Conservation (phyloP, 2,329 filamentous ascomycete genomes). For the Calycina herbarum region DNA sequence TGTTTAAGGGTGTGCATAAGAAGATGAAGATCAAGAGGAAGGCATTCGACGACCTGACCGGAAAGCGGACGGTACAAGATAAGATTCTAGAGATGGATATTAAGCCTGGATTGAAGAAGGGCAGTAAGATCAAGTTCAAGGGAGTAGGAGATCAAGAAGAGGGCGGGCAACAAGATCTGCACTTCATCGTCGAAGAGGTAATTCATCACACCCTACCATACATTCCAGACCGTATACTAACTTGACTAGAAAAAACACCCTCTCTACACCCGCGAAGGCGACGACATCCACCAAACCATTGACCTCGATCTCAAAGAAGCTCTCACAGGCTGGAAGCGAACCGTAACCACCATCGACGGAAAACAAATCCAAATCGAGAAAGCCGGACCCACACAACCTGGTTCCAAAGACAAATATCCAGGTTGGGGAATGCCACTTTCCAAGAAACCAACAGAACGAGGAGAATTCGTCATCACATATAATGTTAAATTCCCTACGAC, state of each 20-base stretch:
- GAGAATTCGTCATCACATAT: slow-evolving; percentile 85
- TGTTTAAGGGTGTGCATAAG: slow-evolving; percentile 85
- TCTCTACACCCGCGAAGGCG: slow-evolving; percentile 81
- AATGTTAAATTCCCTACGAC: slow-evolving; percentile 89
- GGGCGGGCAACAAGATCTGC: slow-evolving; percentile 90
- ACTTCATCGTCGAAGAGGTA: slow-evolving; percentile 94
- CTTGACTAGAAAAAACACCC: slow-evolving; percentile 75
- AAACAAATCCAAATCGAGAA: slow-evolving; percentile 80
- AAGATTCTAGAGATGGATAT: slow-evolving; percentile 93
- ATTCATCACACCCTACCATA: slow-evolving; percentile 40
- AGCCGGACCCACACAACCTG: slow-evolving; percentile 80
- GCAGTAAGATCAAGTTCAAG: slow-evolving; percentile 97
- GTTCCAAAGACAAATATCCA: slow-evolving; percentile 78
- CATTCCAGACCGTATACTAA: slow-evolving; percentile 42
- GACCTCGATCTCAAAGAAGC: slow-evolving; percentile 90
- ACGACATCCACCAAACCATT: slow-evolving; percentile 78
- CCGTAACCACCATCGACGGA: slow-evolving; percentile 90
- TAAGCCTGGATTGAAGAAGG: slow-evolving; percentile 92
- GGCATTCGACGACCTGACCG: slow-evolving; percentile 77
- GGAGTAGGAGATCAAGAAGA: slow-evolving; percentile 98
- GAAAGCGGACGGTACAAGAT: slow-evolving; percentile 84
- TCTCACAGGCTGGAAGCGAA: slow-evolving; percentile 87
- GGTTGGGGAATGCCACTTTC: slow-evolving; percentile 91
- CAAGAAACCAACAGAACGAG: slow-evolving; percentile 81
- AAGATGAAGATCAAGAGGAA: slow-evolving; percentile 99